Evolutionary conservation across 805 yeast species (phyloP), one percentile per base, ranked within the genome.

Genomic region (Kluyveromyces dobzhanskii): DNA sequence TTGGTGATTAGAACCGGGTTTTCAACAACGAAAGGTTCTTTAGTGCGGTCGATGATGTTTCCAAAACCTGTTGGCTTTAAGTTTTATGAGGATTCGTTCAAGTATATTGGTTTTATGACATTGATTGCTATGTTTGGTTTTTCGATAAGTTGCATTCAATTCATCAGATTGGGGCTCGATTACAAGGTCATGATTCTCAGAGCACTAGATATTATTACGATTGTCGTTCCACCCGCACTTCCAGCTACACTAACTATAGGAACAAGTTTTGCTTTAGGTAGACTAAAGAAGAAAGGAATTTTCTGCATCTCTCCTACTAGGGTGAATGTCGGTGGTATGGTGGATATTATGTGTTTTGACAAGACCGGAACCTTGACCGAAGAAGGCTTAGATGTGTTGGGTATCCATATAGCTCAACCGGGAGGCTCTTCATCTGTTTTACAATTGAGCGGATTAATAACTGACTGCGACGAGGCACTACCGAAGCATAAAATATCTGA

Each of bases 191-290:
- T 92, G 67, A 69, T 88, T 4, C 65, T 92, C 40, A 73, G 99
- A 49, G 97, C 97, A 0, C 66, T 92, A 40, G 99, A 92, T 63
- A 75, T 92, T 38, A 81, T 92, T 39, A 92, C 99, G 0, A 87
- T 92, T 57, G 98, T 92, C 5, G 96, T 92, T 1, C 99, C 99
- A 1, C 99, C 99, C 1, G 98, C 98, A 0, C 69, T 92, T 32
- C 99, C 99, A 0, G 98, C 98, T 0, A 92, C 99, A 0, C 66
- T 92, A 44, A 87, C 98, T 0, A 90, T 92, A 43, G 99, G 98
- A 14, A 88, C 97, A 0, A 85, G 90, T 47, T 88, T 92, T 66
- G 95, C 98, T 0, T 62, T 92, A 18, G 69, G 77, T 23, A 70
- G 97, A 44, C 66, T 92, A 45, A 78, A 85, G 45, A 63, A 70